Percentiles rank a stretch among this genome's conserved stretches.
These are phyloP conservation scores for Pythium apleroticum DNA, from an alignment of 352 stramenopile species.

Conservation along the genomic window DNA sequence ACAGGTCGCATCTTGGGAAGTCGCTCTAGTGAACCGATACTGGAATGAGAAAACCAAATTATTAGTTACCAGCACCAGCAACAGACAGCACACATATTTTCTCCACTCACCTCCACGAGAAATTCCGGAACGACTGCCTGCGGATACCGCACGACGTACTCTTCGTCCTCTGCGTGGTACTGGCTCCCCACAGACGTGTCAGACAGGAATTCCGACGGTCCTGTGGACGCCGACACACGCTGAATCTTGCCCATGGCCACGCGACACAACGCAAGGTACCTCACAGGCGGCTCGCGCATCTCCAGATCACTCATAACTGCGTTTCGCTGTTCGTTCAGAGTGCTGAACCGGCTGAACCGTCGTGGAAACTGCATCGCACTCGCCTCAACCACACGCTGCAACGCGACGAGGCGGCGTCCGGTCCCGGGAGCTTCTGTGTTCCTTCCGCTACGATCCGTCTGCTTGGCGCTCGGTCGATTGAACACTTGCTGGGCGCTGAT, in stretches of 20 bases:
- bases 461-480: conserved; percentile 23
- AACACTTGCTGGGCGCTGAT: conserved; percentile 32
- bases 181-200: conserved; percentile 33
- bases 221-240: conserved; percentile 24
- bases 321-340: conserved; percentile 43
- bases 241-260: conserved; percentile 61
- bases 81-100: background rate
- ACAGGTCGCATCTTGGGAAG: background rate
- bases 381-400: conserved; percentile 7
- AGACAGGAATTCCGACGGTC: conserved; percentile 26
- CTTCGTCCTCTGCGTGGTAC: conserved; percentile 36
- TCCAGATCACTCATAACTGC: background rate
- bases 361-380: conserved; percentile 48
- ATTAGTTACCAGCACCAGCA: background rate
- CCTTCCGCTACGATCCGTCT: background rate
- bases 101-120: conserved; percentile 45
- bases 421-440: conserved; percentile 25
- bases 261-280: conserved; percentile 67
- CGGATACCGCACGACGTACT: conserved; percentile 65
- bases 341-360: conserved; percentile 71
- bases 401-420: conserved; percentile 10
- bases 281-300: background rate
- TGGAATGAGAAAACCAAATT: background rate
- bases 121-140: conserved; percentile 76
- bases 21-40: background rate